A percentile compares a stretch with the other conserved stretches of the same genome.
These are phyloP conservation scores for Boletus sp. DNA, from an alignment of 768 basidiomycete species.

Conservation along the genomic window DNA sequence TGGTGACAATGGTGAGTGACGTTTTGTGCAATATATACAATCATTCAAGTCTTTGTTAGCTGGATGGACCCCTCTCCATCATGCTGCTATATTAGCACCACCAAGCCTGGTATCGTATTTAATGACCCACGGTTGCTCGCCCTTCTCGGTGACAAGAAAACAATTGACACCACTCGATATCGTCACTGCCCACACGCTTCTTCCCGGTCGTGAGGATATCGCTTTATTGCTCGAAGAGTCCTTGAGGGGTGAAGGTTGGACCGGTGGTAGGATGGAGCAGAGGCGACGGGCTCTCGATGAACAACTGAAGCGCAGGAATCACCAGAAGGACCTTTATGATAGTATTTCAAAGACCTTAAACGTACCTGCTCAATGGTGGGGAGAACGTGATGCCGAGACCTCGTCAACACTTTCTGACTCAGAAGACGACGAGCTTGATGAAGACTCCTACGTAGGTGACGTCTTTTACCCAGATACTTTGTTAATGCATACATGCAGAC, in stretches of 20 bases:
- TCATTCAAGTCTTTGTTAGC: constrained; percentile 42
- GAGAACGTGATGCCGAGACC: constrained; percentile 42
- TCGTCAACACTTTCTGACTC: constrained; percentile 46
- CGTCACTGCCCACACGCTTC: constrained; percentile 75
- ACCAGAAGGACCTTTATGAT: constrained; percentile 55
- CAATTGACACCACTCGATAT: constrained; percentile 88
- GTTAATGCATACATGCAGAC: constrained; percentile 45
- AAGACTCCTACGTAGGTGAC: constrained; percentile 47
- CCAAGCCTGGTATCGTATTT: constrained; percentile 90
- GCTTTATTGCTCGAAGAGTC: constrained; percentile 86
- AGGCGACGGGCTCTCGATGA: constrained; percentile 60
- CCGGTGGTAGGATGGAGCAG: constrained; percentile 72
- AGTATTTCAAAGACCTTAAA: constrained; percentile 56
- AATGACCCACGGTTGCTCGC: constrained; percentile 89
- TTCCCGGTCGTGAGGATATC: constrained; percentile 83
- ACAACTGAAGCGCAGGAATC: constrained; percentile 50
- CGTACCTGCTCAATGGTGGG: constrained; percentile 67
- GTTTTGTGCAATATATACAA: not conserved
- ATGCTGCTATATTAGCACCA: constrained; percentile 85
- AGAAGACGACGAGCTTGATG: constrained; percentile 50
- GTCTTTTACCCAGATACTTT: not conserved
- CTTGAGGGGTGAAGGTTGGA: constrained; percentile 85
- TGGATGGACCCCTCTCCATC: constrained; percentile 94
- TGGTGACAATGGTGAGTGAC: constrained; percentile 59
- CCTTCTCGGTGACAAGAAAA: constrained; percentile 70